Percentiles rank a stretch among this genome's conserved stretches.
Evolutionary conservation across 2,329 filamentous ascomycete species (phyloP).

Genomic region (Pseudofabraea citricarpa): DNA sequence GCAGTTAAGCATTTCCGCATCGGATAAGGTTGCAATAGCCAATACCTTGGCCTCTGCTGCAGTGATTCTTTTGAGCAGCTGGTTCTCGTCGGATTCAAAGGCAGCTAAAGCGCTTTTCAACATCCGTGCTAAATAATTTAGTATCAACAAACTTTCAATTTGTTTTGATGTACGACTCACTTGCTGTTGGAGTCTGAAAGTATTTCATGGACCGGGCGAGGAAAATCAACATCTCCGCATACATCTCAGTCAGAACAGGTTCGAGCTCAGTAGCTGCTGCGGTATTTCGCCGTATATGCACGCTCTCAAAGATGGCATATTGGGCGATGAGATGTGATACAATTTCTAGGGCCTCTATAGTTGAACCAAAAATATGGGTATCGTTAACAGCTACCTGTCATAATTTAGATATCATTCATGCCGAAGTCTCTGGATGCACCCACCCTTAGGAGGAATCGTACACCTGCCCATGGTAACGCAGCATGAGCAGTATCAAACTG

Average conservation of each 20-base stretch:
- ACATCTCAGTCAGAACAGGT: not conserved
- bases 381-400: conserved; percentile 2
- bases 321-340: conserved; percentile 12
- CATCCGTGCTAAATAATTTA: not conserved
- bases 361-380: conserved; percentile 6
- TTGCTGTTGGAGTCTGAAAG: conserved; percentile 1
- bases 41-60: not conserved
- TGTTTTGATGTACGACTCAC: not conserved
- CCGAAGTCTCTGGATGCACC: too few relatives aligned
- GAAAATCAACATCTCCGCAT: not conserved
- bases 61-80: not conserved
- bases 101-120: not conserved
- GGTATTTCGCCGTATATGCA: conserved; percentile 9
- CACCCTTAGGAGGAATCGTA: conserved; percentile 20
- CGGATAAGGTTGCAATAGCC: not conserved
- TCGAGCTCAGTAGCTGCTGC: not conserved
- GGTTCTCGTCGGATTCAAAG: not conserved
- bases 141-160: not conserved
- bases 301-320: conserved; percentile 12
- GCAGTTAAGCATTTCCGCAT: not conserved
- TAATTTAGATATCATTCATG: too few relatives aligned
- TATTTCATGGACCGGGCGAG: not conserved
- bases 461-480: conserved; percentile 21
- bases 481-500: conserved; percentile 16
- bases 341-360: conserved; percentile 10